Evolutionary conservation across 164 flowering plant genomes (phyloP).

Genomic region (Magnolia sinica): DNA sequence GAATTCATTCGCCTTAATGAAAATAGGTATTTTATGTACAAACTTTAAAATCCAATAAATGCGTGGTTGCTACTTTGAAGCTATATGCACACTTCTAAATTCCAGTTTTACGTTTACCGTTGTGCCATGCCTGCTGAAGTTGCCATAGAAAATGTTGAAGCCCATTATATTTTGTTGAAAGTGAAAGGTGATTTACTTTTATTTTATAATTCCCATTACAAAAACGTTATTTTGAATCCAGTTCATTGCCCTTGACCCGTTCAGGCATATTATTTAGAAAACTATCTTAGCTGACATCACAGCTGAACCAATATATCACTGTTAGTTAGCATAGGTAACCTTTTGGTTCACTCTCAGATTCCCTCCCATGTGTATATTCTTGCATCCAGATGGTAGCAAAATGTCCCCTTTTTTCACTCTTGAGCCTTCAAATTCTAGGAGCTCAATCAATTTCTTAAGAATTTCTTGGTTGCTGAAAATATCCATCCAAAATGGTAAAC

Average conservation of each 20-base stretch:
- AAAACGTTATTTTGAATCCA: neutral
- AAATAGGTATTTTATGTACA: neutral
- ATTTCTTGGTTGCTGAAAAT: neutral
- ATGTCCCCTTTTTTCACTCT: neutral
- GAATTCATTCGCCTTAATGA: neutral
- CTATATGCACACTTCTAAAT: neutral
- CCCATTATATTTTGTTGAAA: neutral
- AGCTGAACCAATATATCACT: neutral
- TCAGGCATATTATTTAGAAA: neutral
- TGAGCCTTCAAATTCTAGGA: neutral
- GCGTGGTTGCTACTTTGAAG: neutral
- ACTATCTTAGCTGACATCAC: neutral
- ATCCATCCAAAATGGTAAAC: neutral
- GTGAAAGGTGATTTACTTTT: neutral
- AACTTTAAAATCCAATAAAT: neutral
- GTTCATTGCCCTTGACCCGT: neutral
- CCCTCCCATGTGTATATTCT: neutral
- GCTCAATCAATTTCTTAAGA: neutral
- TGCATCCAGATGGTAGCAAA: neutral
- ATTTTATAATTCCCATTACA: neutral
- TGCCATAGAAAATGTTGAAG: neutral
- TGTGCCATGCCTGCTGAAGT: neutral
- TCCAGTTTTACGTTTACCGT: neutral
- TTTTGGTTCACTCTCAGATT: no score
- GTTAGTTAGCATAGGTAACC: neutral